Base-by-base conservation (phyloP, 306 rosid species). In the Pyrus betulifolia region DNA sequence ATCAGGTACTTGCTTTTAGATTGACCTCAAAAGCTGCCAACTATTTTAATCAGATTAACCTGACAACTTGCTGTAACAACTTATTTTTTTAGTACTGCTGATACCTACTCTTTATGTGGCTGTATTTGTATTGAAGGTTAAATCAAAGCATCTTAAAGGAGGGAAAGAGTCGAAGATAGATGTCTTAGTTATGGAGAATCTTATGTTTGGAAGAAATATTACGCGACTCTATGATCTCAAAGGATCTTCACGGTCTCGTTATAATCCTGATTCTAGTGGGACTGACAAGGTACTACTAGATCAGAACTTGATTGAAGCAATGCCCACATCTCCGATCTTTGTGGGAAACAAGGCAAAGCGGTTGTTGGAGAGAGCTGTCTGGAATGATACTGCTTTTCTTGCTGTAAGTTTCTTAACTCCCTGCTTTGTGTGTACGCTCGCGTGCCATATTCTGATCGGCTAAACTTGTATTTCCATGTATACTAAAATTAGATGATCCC, bases 291-390 rank as follows among this genome's bases (percentile, higher is more conserved):
- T 90, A 81, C 88, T 95, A 38, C 80, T 95, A 79, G 99, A 95
- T 87, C 93, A 95, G 78, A 95, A 95, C 82, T 86, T 95, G 89
- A 89, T 95, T 73, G 99, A 95, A 82, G 93, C 97, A 78, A 95
- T 95, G 97, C 97, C 99, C n/a, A 95, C 99, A 27, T 88, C 91
- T 83, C 99, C 99, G 22, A 95, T 95, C 76, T 95, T 95, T 65
- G 91, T 95, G 79, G 96, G 97, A 76, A 89, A 86, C 90, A 96
- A 96, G 80, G 97, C 96, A 6, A 96, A 96, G 79, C 87, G 98
- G 9, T 31, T 84, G 87, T 81, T 96, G 76, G 98, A 92, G 80
- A 87, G 99, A 91, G 99, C 90, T 19, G 98, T 96, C 76, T 96
- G 99, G 99, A 96, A 96, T 30, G 99, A 96, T 77, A 91, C 98